Conservation (phyloP, 345 rosid genomes). For the Syzygium grande region DNA sequence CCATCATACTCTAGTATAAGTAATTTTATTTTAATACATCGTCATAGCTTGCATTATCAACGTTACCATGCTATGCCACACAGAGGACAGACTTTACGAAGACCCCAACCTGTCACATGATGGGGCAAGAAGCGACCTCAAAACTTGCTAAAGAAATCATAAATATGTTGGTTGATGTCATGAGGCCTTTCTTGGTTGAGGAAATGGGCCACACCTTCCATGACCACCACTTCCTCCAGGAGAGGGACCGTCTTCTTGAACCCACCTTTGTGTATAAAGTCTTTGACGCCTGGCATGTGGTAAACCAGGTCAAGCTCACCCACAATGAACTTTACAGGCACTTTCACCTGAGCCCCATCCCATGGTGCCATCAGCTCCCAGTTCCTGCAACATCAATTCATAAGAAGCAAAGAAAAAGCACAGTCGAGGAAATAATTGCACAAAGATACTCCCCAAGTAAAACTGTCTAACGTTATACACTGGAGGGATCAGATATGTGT, state of each 20-base stretch:
- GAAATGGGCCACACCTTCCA: constrained; percentile 32
- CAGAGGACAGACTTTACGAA: background rate
- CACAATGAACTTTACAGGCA: constrained; percentile 62
- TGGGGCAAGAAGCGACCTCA: background rate
- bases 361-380: constrained; percentile 71
- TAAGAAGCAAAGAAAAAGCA: background rate
- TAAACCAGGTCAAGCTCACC: constrained; percentile 26
- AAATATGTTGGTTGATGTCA: constrained; percentile 16
- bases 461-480: background rate
- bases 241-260: constrained; percentile 12
- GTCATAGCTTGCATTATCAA: background rate
- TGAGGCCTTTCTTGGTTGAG: constrained; percentile 22
- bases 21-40: background rate
- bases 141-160: constrained; percentile 16
- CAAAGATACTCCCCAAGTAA: background rate
- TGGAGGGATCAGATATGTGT: background rate
- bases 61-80: background rate
- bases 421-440: background rate
- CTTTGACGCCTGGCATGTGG: constrained; percentile 6
- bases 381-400: constrained; percentile 27
- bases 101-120: background rate
- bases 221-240: constrained; percentile 18
- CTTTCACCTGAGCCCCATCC: constrained; percentile 39
- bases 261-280: constrained; percentile 17
- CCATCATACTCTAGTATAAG: background rate